Evolutionary conservation across 2,329 filamentous ascomycete species (phyloP), one percentile per base, ranked within the genome.

Genomic region (Alternaria rosae): DNA sequence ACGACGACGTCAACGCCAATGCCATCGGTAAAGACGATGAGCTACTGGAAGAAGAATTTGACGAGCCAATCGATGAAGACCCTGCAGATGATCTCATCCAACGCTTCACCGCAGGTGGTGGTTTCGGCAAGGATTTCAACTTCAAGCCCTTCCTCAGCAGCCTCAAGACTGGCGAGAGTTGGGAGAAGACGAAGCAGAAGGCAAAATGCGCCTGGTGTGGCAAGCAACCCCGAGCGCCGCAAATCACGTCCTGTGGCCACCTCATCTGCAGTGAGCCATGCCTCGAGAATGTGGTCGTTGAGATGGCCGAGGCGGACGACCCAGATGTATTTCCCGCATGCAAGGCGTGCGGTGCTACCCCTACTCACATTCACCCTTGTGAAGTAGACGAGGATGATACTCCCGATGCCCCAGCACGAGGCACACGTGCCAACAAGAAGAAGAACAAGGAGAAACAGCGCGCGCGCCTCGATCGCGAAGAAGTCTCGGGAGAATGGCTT

Each of bases 191-290:
- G 5, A 59, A 75, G 69, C 15, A 88, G 82, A 73, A 69, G 68
- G 15, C 79, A 70, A 63, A 70, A 3, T 88, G 87, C 69, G 66
- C 71, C 3, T 63, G 69, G 1, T 89, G 87, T 64, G 70, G 3
- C 66, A 54, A 62, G 21, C 51, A 72, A 0, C 84, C 84, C 0
- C 66, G 73, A 0, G 65, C 80, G 1, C 79, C 84, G 0, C 73
- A 79, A 10, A 76, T 85, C 28, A 86, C 85, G 0, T 75, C 80
- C 5, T 90, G 88, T 69, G 76, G 80, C 15, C 87, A 90, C 62
- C 72, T 88, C 6, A 87, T 86, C 65, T 90, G 88, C 72, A 13
- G n/a, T 0, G 58, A 71, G 2, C 70, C 76, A 0, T 89, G 87
- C 65, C 75, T 86, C 8, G 54, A 70, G 3, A 66, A 70, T 3